Base-by-base conservation (phyloP, 805 yeast species). In the Monosporozyma aerobia region DNA sequence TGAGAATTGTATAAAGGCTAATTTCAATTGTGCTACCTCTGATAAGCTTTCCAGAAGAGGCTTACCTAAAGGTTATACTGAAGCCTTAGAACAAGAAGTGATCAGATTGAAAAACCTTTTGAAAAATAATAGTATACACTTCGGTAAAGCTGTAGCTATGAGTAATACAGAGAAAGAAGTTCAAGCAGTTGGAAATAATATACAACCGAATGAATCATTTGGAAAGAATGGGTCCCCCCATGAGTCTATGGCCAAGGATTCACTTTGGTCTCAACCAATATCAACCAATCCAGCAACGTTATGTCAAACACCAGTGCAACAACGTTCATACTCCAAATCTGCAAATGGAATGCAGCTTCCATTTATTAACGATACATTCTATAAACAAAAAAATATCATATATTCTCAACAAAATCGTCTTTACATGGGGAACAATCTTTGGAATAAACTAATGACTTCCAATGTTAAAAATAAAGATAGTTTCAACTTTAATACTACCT, bases 1-100 rank as follows among this genome's bases (percentile, higher is more conserved):
- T 63, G 73, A 81, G 39, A 83, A 83, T 61, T 86, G 94, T 63
- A 69, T 71, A 37, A 78, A 78, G 56, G 80, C 82, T 44, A 84
- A 83, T 0, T 82, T 82, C 59, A 80, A 77, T 46, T 86, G 95
- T 65, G 77, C 80, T 43, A 85, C 85, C 3, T 79, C 85, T 52
- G 92, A 85, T 68, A 84, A 83, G 62, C 68, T 86, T 29, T 81
- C 90, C 0, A 74, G 95, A 67, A 73, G 89, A 54, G 87, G 90
- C 1, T 84, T 85, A 56, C 92, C 94, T 2, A 82, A 83, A 60
- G 92, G 94, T 0, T 86, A 86, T 62, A 86, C 95, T 0, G 88
- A 84, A 67, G 81, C 80, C 59, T 69, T 86, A 57, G 95, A 86
- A 61, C 75, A 74, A 52, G 81, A 79, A 58, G 71, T 86, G 46